Base-by-base conservation (phyloP, 305 asterid species). In the Caryopteris hybrid region DNA sequence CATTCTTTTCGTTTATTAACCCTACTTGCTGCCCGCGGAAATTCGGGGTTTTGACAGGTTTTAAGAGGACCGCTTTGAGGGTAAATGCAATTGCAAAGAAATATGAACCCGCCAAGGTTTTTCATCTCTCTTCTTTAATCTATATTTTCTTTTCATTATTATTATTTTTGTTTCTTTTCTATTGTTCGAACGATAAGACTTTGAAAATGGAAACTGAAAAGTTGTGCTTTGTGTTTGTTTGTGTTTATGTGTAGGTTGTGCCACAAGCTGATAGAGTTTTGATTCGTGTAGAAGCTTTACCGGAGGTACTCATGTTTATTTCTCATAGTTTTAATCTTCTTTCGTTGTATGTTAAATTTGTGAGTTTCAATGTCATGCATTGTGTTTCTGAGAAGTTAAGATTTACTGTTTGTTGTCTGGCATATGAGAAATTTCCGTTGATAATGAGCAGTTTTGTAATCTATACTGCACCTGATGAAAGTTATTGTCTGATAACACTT, bases 221-320 rank as follows among this genome's bases (percentile, higher is more conserved):
- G 7, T 46, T 36, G 64, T 31, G 17, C 31, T 31, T 17, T 38
- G 42, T 57, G 12, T n/a, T n/a, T n/a, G n/a, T n/a, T n/a, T n/a
- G n/a, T n/a, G n/a, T n/a, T n/a, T n/a, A n/a, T 69, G n/a, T 61
- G 38, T 63, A 92, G 98, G 96, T 89, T 78, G 87, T 83, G 69
- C 98, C 98, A 2, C 98, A 92, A 79, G 96, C 89, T 20, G 98
- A 92, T 74, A 81, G 96, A 72, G 96, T 92, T 31, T 76, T 92
- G 79, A 78, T 92, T 83, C 92, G 87, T 66, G 80, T 92, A 16
- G 92, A 92, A 78, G 86, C 79, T 57, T 83, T 84, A 51, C 69
- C 98, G 0, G 85, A 84, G 96, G 96, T 92, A 85, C 16, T 59
- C 29, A 21, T 16, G 17, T 22, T 25, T 25, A 25, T 25, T 39